phyloP scores from a whole-genome alignment of 2,329 filamentous ascomycete genomes.

The Pochonia chlamydosporia region DNA sequence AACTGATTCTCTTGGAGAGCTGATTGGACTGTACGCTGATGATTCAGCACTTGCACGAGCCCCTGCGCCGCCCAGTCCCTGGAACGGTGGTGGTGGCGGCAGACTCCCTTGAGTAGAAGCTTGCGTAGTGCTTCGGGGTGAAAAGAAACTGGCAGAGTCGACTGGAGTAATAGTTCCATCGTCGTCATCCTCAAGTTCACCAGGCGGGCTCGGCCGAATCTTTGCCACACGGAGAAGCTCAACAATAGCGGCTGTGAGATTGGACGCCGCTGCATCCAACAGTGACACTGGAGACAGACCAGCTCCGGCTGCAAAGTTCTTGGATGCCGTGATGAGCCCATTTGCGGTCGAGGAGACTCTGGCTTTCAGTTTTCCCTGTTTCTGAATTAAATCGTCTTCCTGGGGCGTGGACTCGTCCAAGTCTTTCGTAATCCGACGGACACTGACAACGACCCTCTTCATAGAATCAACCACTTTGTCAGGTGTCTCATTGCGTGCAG shows the following conservation, averaged over 20 bases:
- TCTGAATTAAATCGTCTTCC: slow-evolving; percentile 48
- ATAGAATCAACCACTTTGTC: slow-evolving; percentile 75
- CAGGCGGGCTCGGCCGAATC: slow-evolving; percentile 68
- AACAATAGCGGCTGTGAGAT: slow-evolving; percentile 79
- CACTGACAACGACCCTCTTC: slow-evolving; percentile 76
- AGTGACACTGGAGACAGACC: slow-evolving; percentile 91
- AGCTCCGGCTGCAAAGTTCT: slow-evolving; percentile 77
- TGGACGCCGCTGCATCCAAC: slow-evolving; percentile 86
- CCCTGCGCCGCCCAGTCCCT: slow-evolving; percentile 47
- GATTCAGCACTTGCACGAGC: slow-evolving; percentile 59
- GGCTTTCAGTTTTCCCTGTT: slow-evolving; percentile 66
- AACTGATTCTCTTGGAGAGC: slow-evolving; percentile 57
- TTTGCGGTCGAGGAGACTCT: slow-evolving; percentile 91
- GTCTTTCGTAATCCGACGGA: slow-evolving; percentile 80
- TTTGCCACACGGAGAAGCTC: slow-evolving; percentile 81
- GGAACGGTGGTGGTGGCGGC: slow-evolving; percentile 50
- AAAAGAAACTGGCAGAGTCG: slow-evolving; percentile 66
- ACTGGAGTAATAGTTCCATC: slow-evolving; percentile 60
- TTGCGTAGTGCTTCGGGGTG: slow-evolving; percentile 41
- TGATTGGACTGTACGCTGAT: slow-evolving; percentile 69
- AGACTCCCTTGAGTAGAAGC: slow-evolving; percentile 32
- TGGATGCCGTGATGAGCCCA: slow-evolving; percentile 89
- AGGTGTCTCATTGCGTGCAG: slow-evolving; percentile 67
- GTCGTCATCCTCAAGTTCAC: slow-evolving; percentile 73
- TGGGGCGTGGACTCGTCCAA: slow-evolving; percentile 55